phyloP scores from a whole-genome alignment of 2,329 filamentous ascomycete genomes.

The Fusarium luffae region DNA sequence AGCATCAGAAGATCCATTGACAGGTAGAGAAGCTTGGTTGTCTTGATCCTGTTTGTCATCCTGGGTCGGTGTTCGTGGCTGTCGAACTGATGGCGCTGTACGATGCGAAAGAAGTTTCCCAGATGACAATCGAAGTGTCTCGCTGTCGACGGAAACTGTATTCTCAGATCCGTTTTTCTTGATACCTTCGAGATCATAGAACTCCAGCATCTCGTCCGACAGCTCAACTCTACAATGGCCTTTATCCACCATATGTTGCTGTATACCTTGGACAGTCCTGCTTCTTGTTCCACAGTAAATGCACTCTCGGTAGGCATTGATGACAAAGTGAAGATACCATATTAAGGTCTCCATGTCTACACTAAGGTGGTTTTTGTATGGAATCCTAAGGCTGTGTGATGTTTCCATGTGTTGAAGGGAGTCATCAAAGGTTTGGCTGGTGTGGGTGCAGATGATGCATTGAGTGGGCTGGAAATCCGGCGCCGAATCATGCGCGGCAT shows the following conservation, averaged over 20 bases:
- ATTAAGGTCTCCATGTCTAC: conserved; percentile 61
- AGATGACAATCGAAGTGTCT: conserved; percentile 25
- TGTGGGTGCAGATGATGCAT: conserved; percentile 58
- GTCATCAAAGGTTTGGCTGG: conserved; percentile 47
- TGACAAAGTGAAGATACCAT: conserved; percentile 60
- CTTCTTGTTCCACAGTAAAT: conserved; percentile 60
- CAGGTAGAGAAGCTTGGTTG: background rate
- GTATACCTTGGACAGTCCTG: conserved; percentile 56
- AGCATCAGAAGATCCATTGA: background rate
- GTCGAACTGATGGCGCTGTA: background rate
- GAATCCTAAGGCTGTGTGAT: conserved; percentile 59
- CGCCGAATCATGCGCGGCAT: background rate
- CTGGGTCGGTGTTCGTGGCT: background rate
- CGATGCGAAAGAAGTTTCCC: conserved; percentile 39
- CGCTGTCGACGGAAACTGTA: background rate
- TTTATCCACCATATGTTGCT: conserved; percentile 63
- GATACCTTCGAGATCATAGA: conserved; percentile 49
- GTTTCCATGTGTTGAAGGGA: conserved; percentile 62
- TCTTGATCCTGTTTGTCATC: background rate
- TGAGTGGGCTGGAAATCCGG: conserved; percentile 44
- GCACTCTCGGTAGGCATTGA: conserved; percentile 62
- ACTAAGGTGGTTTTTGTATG: conserved; percentile 51
- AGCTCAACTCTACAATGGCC: conserved; percentile 60
- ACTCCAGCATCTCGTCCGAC: conserved; percentile 51
- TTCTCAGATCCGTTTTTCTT: background rate